Base-by-base conservation (phyloP, 495 filamentous ascomycete genomes). In the Penicillium robsamsonii region DNA sequence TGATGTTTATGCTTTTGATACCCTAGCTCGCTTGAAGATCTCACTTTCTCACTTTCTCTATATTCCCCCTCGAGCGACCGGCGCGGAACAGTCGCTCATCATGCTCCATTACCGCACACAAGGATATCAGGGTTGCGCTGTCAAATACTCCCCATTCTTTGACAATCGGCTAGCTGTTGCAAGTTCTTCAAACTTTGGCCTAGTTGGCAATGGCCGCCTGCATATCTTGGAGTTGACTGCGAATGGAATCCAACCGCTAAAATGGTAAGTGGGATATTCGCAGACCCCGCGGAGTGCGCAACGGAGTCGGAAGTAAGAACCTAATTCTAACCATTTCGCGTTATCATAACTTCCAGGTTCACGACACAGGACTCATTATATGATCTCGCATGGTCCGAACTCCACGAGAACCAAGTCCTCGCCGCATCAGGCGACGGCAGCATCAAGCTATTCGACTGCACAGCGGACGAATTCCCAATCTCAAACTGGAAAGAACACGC, bases 121-220 rank as follows among this genome's bases (percentile, higher is more conserved):
- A 61, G 93, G 92, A 71, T 96, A 84, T 82, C 94, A 96, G 71
- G 93, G 92, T 61, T 95, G 92, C 72, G 87, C 88, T 61, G 90
- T 96, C 64, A 96, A 96, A 73, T 98, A 96, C 80, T 97, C 93
- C 20, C 92, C 94, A 35, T 98, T 96, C 80, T 94, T 93, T 79
- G 93, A 97, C 75, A 92, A 88, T 48, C 87, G 92, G 33, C 81
- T 98, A 24, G 95, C 94, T 46, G 89, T 95, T 57, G 87, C 89
- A 25, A 82, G 89, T 5, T 84, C 90, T 8, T 84, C 92, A 42
- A 96, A 98, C 76, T 98, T 92, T 69, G 94, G 95, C 20, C 89
- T 98, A 22, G 95, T 97, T 5, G 94, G 94, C 53, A 98, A 98
- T 78, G 94, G 94, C 27, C 82, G 92, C 25, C 68, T 97, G 1